phyloP scores from a whole-genome alignment of 2,329 filamentous ascomycete genomes.

The Chaetomiaceae sp. region DNA sequence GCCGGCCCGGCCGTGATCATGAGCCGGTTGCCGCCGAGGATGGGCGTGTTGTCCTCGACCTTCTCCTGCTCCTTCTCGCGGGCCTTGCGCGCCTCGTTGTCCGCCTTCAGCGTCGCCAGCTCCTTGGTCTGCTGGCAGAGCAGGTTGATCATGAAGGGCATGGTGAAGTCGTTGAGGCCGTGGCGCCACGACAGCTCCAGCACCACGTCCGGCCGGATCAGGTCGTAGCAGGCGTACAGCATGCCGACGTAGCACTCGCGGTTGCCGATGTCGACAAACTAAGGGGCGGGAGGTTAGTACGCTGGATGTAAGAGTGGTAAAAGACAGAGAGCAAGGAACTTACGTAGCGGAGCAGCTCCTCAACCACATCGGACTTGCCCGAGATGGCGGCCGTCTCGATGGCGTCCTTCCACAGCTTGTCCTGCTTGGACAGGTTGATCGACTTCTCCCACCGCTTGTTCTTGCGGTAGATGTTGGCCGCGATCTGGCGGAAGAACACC shows the following conservation, averaged over 20 bases:
- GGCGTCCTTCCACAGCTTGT: constrained; percentile 98
- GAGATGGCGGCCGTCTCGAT: constrained; percentile 96
- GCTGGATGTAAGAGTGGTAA: background rate
- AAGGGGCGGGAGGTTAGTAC: constrained; percentile 31
- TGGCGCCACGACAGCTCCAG: constrained; percentile 97
- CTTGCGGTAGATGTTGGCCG: constrained; percentile 97
- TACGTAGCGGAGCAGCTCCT: constrained; percentile 94
- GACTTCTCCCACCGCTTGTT: constrained; percentile 99
- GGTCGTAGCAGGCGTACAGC: constrained; percentile 97
- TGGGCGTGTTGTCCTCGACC: constrained; percentile 89
- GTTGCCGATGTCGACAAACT: constrained; percentile 99
- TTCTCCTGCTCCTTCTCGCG: constrained; percentile 51
- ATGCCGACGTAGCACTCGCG: constrained; percentile 99
- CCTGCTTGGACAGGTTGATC: constrained; percentile 94
- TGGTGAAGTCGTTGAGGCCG: constrained; percentile 91
- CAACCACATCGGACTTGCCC: constrained; percentile 82
- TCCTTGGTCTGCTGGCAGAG: constrained; percentile 84
- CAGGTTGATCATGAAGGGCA: constrained; percentile 99
- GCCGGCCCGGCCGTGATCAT: constrained; percentile 92
- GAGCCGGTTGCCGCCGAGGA: constrained; percentile 78
- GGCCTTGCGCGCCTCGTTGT: constrained; percentile 65
- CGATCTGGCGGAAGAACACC: constrained; percentile 98
- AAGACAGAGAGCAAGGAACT: constrained; percentile 41
- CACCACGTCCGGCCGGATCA: constrained; percentile 86
- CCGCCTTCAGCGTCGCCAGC: constrained; percentile 78